These are phyloP conservation scores for Capillidium heterosporum DNA, from an alignment of 371 early-diverging fungal species.

Conservation along the genomic window DNA sequence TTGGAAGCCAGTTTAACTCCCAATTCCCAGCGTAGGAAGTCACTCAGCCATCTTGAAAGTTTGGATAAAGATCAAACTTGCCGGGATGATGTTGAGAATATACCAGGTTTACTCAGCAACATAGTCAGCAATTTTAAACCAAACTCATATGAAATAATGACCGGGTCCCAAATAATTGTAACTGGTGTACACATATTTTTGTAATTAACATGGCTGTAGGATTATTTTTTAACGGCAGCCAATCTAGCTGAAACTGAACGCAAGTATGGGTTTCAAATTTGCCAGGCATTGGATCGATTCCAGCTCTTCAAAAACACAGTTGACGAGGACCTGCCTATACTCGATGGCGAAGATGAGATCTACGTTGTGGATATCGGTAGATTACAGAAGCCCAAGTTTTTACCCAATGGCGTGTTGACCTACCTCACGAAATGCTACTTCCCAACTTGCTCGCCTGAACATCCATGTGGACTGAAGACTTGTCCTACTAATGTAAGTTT, in stretches of 20 bases:
- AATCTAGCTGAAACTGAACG: background rate
- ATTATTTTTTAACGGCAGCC: background rate
- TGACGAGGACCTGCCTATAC: background rate
- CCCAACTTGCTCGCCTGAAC: background rate
- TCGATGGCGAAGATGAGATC: constrained; percentile 5
- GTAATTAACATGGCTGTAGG: background rate
- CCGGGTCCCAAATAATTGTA: constrained; percentile 3
- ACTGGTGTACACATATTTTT: background rate
- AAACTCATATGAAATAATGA: constrained; percentile 5
- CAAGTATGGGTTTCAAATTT: background rate
- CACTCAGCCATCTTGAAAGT: background rate
- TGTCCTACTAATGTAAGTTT: constrained; percentile 4
- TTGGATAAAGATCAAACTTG: background rate
- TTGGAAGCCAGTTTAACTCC: too few relatives aligned
- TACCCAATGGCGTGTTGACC: background rate
- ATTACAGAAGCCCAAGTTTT: background rate
- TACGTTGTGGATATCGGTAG: background rate
- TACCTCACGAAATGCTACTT: constrained; percentile 3
- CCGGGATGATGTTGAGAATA: background rate
- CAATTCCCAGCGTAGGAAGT: background rate
- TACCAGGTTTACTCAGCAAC: background rate
- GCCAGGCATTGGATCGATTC: background rate
- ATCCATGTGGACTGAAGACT: background rate
- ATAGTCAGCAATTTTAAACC: background rate
- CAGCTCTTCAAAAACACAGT: background rate